Base-by-base conservation (phyloP, 2,329 filamentous ascomycete species). In the Fusarium graminum region DNA sequence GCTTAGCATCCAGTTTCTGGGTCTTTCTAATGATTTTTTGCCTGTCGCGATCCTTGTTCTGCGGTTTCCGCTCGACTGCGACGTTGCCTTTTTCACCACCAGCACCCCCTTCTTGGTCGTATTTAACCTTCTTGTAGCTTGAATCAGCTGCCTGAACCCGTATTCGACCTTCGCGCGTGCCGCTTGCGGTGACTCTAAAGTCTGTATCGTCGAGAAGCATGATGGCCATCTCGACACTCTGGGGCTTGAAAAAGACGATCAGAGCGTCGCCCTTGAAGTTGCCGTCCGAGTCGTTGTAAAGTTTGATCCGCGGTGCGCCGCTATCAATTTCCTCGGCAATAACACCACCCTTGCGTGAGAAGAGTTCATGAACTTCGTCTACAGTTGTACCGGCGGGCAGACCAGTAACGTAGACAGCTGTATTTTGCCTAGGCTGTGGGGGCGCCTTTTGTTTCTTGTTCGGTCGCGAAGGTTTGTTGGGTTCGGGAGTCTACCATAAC, bases 251-350 rank as follows among this genome's bases (percentile, higher is more conserved):
- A 80, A 96, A 99, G 34, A 98, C 92, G 53, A 99, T 83, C 30
- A 99, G 84, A 4, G 92, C 94, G 75, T 98, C 94, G 62, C 95
- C 95, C 76, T 97, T 98, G 84, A 97, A 97, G 16, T 88, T 86
- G 19, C 93, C 95, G 2, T 89, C 80, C 2, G 91, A 88, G 75
- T 97, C 90, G 19, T 84, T 88, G 80, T 99, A 99, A 78, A 99
- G 88, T 80, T 97, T 98, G 79, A 99, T 94, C 36, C 95, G 90
- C 42, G 93, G 92, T 43, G 89, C 87, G 56, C 92, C 92, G 72
- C 89, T 93, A 74, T 97, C 94, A 67, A 97, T 94, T 78, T 97
- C 92, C 78, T 98, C 94, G 46, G 94, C 93, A 67, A 99, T 94
- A 69, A 98, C 91, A 61, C 94, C 94, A 74, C 88, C 96, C 76